Evolutionary conservation across 495 filamentous ascomycete species (phyloP), one percentile per base, ranked within the genome.

Genomic region (Hypoxylon fuscum): DNA sequence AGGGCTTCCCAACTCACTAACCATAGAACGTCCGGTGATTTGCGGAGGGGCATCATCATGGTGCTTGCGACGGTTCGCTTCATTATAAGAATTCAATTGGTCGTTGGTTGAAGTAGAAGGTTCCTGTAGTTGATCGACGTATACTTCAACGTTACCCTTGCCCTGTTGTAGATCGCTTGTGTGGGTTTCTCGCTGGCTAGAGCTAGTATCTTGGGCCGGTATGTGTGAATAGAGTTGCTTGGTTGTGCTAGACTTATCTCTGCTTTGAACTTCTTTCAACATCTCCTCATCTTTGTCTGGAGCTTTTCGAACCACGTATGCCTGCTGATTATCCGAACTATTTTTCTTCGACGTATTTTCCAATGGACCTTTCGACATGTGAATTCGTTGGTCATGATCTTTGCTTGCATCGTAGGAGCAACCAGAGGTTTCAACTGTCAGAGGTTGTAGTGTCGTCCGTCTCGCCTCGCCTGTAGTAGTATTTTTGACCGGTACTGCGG

Each of bases 1-100:
- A 31, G 63, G 46, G 40, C 52, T 66, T 1, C 54, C 47, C 10
- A 25, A 34, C 11, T 62, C 53, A 22, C 17, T 48, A 34, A 58
- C 37, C 22, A 31, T 48, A 3, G 41, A 43, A 12, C 25, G 42
- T n/a, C 25, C 18, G 7, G 5, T 37, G 3, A 35, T 34, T 12
- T 40, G 23, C 8, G 2, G 11, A 3, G 48, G 35, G 3, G 23
- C 23, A 8, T 12, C 8, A 50, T 40, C 14, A 25, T 20, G 21
- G n/a, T 34, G 40, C 37, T 37, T 5, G 11, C 10, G 1, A 5
- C 6, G 11, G 1, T 44, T 14, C 14, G 21, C 7, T 31, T 57
- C 31, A 12, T 31, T n/a, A 35, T 11, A 1, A 21, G 40, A 14
- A 27, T 27, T 3, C 2, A 31, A 5, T 4, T 38, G 38, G 14